Conservation (phyloP, 306 rosid genomes). For the Vigna radiata region DNA sequence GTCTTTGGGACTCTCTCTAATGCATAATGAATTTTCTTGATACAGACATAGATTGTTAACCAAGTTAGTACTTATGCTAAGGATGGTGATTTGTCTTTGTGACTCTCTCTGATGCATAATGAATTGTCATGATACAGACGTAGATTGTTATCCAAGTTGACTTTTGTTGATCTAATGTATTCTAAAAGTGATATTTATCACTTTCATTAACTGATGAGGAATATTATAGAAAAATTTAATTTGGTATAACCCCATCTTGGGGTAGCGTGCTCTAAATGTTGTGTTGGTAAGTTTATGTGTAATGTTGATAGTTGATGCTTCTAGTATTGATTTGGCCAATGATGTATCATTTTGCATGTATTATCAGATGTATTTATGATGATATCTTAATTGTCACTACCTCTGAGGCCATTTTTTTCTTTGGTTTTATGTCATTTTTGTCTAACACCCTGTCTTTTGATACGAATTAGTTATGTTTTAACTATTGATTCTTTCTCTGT, state of each 20-base stretch:
- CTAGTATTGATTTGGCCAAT: slow-evolving; percentile 55
- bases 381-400: slow-evolving; percentile 81
- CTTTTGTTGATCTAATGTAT: background rate
- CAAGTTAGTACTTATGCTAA: background rate
- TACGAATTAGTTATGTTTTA: background rate
- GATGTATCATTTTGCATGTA: slow-evolving; percentile 61
- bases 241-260: too few species aligned
- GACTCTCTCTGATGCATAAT: too few species aligned
- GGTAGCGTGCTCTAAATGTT: background rate
- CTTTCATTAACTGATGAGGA: too few species aligned
- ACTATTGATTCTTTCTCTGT: too few species aligned
- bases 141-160: too few species aligned
- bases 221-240: too few species aligned
- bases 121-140: too few species aligned
- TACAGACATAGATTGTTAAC: background rate
- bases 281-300: background rate
- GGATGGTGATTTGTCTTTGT: too few species aligned
- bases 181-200: background rate
- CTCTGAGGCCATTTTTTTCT: slow-evolving; percentile 50
- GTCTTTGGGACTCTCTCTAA: slow-evolving; percentile 81
- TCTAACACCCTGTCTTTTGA: too few species aligned
- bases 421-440: background rate
- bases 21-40: slow-evolving; percentile 33
- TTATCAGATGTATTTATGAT: slow-evolving; percentile 64
- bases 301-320: too few species aligned